phyloP scores from a whole-genome alignment of 139 green algal genomes.

The Coccomyxa sp. region DNA sequence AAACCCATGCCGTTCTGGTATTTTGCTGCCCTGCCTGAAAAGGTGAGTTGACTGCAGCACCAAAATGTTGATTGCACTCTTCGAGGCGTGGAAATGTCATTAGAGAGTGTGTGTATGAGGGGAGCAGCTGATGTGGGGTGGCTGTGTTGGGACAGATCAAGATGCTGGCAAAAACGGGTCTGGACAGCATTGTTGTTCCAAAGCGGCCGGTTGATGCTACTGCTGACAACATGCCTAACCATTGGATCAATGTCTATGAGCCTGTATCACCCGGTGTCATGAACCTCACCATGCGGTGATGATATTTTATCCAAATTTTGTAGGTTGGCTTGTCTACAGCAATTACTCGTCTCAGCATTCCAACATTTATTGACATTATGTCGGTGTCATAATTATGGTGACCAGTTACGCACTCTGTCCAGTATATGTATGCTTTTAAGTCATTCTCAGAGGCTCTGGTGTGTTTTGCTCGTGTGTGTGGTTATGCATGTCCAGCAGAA shows the following conservation, averaged over 20 bases:
- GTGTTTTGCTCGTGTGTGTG: too few relatives aligned
- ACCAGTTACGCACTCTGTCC: too few relatives aligned
- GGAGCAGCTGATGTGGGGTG: background rate
- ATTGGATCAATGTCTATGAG: background rate
- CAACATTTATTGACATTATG: too few relatives aligned
- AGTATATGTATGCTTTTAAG: too few relatives aligned
- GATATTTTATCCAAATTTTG: too few relatives aligned
- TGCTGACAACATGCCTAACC: background rate
- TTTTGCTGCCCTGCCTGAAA: background rate
- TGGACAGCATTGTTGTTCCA: background rate
- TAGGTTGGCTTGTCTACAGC: too few relatives aligned
- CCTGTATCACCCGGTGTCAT: background rate
- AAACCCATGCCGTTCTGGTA: background rate
- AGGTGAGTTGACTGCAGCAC: background rate
- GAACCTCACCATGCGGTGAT: too few relatives aligned
- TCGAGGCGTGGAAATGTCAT: background rate
- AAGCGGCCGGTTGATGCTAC: background rate
- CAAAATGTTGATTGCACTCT: background rate
- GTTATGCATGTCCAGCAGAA: too few relatives aligned
- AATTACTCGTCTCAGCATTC: too few relatives aligned
- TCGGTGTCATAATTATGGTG: too few relatives aligned
- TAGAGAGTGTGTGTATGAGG: background rate
- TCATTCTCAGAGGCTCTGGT: too few relatives aligned
- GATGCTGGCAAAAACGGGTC: background rate
- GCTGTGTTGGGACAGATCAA: background rate